Base-by-base conservation (phyloP, 345 rosid species). In the Eucalyptus tenuipes region DNA sequence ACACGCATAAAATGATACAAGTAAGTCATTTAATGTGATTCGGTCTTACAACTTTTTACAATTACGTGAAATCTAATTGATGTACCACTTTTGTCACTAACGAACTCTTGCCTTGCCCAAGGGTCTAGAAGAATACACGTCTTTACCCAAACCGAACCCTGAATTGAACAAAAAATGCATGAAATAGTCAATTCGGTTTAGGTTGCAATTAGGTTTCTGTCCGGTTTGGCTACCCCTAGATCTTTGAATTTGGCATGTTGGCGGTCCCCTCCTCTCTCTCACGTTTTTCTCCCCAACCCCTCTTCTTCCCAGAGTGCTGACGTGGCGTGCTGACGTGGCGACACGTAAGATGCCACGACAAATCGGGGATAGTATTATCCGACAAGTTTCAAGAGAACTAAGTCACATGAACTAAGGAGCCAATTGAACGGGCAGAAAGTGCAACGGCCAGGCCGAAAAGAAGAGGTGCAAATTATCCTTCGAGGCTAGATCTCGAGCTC, bases 261-360 rank as follows among this genome's bases (percentile, higher is more conserved):
- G 29, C 9, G 9, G 61, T 55, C 61, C 61, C 61, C 27, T 55
- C 5, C 61, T 55, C 57, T 52, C 22, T 52, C 61, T 22, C 27
- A 55, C 61, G 29, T 55, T 22, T 48, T 48, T 48, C 49, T 48
- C 5, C 59, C 4, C 2, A 5, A 10, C 25, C 9, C 4, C 2
- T 1, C 2, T 1, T 1, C 4, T 18, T 7, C 2, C 57, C 55
- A 18, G 7, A 8, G 55, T 53, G 11, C 25, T 22, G 22, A 18
- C 24, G 4, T 53, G 3, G 61, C 29, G 1, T 52, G 25, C 57
- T 52, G 25, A 52, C 5, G 10, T 52, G 61, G 29, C 29, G 29
- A 29, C 61, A 55, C 13, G 13, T 55, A 25, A 55, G 61, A 55
- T 55, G 61, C 13, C 61, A 55, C 61, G 61, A 55, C 13, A 55